Evolutionary conservation across 1,284 basidiomycete species (phyloP), one percentile per base, ranked within the genome.

Genomic region (Naganishia sp.): DNA sequence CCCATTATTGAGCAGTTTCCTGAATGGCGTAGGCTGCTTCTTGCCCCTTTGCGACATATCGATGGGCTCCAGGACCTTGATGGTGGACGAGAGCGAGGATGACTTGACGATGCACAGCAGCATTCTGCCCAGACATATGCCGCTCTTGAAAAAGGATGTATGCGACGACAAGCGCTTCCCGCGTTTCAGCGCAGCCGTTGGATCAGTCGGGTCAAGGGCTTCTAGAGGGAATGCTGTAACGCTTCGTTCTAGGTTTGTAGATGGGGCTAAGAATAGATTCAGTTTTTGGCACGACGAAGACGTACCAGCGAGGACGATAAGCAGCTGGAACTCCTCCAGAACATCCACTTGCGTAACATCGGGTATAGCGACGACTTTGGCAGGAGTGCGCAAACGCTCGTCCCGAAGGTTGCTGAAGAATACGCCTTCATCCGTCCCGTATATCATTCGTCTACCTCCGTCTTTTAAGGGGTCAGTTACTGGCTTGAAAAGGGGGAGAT

Each of bases 91-190:
- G 55, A 98, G 82, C 57, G 93, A 90, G 69, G 88, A 92, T 6
- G 92, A 91, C 81, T 99, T 99, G 78, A 99, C 95, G 52, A 99
- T 90, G 75, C 96, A 99, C 36, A 99, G 93, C 6, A 99, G 85
- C n/a, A 92, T 93, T 69, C 90, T 87, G 16, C 92, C 92, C 28
- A 99, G 83, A 78, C 95, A 99, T 55, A 90, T 85, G 0, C 96
- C 96, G 10, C 91, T 90, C 79, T 97, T 97, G 87, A 99, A 99
- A 82, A 99, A 99, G 5, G 91, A 90, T 1, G 94, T 98, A 79
- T 98, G 94, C 1, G 92, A 91, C 0, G 94, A 92, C 74, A 99
- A 94, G 65, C 94, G 87, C 77, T 97, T 94, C 9, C 93, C 94
- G 6, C 94, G 88, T 79, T 94, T 96, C 66, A 97, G 82, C 2